Conservation (phyloP, 2,329 filamentous ascomycete genomes). For the Apiospora arundinis region DNA sequence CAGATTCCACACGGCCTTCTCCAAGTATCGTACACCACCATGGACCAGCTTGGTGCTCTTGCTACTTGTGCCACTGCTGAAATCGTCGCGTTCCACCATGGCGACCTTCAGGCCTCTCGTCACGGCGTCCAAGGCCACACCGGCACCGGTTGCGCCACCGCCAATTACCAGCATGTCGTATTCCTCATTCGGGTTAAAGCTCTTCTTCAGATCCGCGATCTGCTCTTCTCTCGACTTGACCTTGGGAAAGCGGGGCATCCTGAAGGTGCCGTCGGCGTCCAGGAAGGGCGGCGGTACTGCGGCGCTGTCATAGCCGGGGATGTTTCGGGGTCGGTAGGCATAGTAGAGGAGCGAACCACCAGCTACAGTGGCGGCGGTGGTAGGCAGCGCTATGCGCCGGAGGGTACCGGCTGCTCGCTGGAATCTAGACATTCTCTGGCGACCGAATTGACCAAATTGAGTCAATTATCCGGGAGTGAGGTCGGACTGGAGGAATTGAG, state of each 20-base stretch:
- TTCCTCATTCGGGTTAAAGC: constrained; percentile 48
- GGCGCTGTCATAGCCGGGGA: constrained; percentile 72
- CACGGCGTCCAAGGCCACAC: constrained; percentile 74
- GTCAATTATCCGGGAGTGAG: neutral
- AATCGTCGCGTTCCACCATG: constrained; percentile 75
- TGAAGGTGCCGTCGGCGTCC: constrained; percentile 71
- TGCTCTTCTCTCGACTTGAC: constrained; percentile 69
- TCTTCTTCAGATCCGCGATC: constrained; percentile 63
- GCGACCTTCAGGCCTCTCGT: constrained; percentile 76
- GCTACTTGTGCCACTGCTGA: constrained; percentile 74
- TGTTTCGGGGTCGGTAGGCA: constrained; percentile 72
- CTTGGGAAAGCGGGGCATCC: constrained; percentile 69
- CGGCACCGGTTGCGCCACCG: constrained; percentile 73
- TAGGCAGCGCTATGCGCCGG: constrained; percentile 52
- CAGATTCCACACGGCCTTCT: constrained; percentile 78
- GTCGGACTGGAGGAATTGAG: neutral
- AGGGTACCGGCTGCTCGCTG: constrained; percentile 40
- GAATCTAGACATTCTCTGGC: constrained; percentile 39
- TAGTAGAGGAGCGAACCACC: constrained; percentile 54
- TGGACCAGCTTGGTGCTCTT: constrained; percentile 83
- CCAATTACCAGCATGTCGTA: constrained; percentile 77
- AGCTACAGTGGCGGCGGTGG: constrained; percentile 48
- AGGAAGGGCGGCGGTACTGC: constrained; percentile 74
- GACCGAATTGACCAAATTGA: neutral
- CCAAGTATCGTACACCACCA: constrained; percentile 75